phyloP scores from a whole-genome alignment of 305 asterid species.

The Petunia hybrid region DNA sequence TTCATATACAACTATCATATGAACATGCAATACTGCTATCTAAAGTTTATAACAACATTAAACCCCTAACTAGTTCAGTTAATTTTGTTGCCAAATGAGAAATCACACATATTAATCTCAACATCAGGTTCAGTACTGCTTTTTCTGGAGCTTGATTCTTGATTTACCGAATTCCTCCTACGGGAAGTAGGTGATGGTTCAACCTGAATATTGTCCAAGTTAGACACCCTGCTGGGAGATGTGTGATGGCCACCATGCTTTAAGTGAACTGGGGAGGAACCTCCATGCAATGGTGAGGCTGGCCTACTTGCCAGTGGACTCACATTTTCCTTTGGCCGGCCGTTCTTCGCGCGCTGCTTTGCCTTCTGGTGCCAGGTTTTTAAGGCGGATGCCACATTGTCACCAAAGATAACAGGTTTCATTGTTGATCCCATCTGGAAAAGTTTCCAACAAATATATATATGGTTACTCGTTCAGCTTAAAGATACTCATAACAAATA shows the following conservation, averaged over 20 bases:
- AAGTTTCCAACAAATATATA: too few species aligned
- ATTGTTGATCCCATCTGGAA: constrained; percentile 66
- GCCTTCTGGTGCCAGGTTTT: constrained; percentile 61
- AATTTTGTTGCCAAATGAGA: constrained; percentile 47
- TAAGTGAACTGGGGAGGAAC: constrained; percentile 46
- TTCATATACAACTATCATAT: too few species aligned
- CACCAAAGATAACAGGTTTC: constrained; percentile 59
- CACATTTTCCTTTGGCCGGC: constrained; percentile 42
- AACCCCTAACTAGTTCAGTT: constrained; percentile 12
- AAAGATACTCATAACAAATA: neutral
- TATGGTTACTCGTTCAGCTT: too few species aligned
- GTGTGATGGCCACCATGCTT: constrained; percentile 36
- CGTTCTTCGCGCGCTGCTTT: constrained; percentile 47
- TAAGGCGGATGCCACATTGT: constrained; percentile 55
- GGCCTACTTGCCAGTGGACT: constrained; percentile 63
- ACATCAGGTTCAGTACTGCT: constrained; percentile 35
- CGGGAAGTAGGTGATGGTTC: constrained; percentile 32
- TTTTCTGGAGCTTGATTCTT: neutral
- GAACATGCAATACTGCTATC: too few species aligned
- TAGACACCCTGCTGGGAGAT: constrained; percentile 39
- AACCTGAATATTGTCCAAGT: constrained; percentile 36
- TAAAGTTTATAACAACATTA: too few species aligned
- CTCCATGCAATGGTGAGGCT: constrained; percentile 55
- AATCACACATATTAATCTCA: constrained; percentile 38
- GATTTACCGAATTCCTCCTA: neutral